Evolutionary conservation across 441 rosid species (phyloP).

Genomic region (Melianthus villosus): DNA sequence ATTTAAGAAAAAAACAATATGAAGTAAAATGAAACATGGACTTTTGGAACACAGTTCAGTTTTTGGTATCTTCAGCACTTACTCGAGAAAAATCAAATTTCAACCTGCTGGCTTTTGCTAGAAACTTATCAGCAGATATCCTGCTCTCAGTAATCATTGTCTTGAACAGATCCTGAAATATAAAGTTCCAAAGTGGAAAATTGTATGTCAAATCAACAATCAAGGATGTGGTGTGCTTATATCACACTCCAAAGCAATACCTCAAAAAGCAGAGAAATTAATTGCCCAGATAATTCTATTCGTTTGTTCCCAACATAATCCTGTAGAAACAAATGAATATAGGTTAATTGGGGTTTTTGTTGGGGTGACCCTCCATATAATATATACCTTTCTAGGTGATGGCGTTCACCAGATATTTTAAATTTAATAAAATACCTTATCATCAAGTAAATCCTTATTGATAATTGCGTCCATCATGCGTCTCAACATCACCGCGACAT

Average conservation of each 20-base stretch:
- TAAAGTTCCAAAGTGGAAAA: conserved; percentile 1
- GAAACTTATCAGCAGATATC: conserved; percentile 25
- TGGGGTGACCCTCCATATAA: background rate
- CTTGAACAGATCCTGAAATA: conserved; percentile 75
- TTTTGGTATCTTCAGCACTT: conserved; percentile 11
- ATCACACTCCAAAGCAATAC: too few relatives aligned
- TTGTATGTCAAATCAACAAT: too few relatives aligned
- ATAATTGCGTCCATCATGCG: conserved; percentile 88
- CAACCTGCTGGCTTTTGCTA: conserved; percentile 33
- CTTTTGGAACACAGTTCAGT: too few relatives aligned
- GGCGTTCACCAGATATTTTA: background rate
- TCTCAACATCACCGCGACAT: conserved; percentile 92
- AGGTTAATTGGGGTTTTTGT: background rate
- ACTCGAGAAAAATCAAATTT: conserved; percentile 45
- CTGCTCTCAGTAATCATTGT: conserved; percentile 48
- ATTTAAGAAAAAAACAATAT: too few relatives aligned
- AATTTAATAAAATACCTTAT: conserved; percentile 42
- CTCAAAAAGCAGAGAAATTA: conserved; percentile 90
- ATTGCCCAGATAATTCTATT: conserved; percentile 83
- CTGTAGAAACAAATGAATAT: conserved; percentile 17
- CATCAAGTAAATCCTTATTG: conserved; percentile 96
- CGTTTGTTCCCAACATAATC: conserved; percentile 98
- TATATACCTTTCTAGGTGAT: background rate
- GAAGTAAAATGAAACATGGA: too few relatives aligned
- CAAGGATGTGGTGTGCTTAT: too few relatives aligned